Conservation (phyloP, 116 monocot species). For the Phalaenopsis hybrid region DNA sequence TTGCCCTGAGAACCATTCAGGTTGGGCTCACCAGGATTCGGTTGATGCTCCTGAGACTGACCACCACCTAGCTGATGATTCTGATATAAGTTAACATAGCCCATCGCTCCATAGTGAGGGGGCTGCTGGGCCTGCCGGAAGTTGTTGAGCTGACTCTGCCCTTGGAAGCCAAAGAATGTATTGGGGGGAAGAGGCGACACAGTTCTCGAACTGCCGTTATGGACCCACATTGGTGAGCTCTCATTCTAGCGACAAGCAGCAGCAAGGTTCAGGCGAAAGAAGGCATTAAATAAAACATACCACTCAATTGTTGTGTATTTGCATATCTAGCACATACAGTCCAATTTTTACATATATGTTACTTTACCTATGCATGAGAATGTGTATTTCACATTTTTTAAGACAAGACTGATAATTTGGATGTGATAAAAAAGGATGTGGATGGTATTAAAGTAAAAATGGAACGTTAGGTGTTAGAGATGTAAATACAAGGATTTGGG, state of each 20-base stretch:
- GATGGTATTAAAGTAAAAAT: no score
- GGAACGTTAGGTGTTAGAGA: no score
- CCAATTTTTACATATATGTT: no score
- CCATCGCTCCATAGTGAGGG: constrained; percentile 39
- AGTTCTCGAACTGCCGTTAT: constrained; percentile 67
- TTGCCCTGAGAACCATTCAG: constrained; percentile 45
- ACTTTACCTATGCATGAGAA: no score
- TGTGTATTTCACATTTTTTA: no score
- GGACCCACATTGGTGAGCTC: constrained; percentile 70
- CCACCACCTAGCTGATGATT: constrained; percentile 55
- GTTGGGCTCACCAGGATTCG: constrained; percentile 45
- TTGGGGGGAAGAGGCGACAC: constrained; percentile 56
- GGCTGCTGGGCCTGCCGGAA: constrained; percentile 67
- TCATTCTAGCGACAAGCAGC: constrained; percentile 36
- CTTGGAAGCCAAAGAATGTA: constrained; percentile 62
- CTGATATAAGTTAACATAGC: constrained; percentile 66
- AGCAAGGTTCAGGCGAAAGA: not conserved
- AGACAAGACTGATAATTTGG: no score
- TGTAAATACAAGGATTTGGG: no score
- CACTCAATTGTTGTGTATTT: no score
- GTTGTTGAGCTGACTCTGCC: constrained; percentile 61
- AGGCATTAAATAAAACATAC: not conserved
- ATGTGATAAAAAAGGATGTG: no score
- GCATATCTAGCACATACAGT: no score
- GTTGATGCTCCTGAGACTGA: constrained; percentile 56